Conservation (phyloP, 306 rosid genomes). For the Canavalia gladiata region DNA sequence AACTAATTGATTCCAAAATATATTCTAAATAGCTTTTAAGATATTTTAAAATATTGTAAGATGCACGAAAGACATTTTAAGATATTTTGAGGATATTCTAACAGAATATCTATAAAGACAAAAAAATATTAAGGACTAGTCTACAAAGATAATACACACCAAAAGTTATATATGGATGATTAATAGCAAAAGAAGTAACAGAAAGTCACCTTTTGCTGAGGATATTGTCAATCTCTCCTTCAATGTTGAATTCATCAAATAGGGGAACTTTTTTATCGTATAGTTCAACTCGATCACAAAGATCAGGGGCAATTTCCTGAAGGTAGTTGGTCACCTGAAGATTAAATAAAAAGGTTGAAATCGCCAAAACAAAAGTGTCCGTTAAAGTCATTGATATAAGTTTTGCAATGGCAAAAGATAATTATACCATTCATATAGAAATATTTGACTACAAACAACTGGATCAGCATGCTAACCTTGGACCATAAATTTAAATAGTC, state of each 20-base stretch:
- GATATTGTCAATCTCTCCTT: slow-evolving; percentile 87
- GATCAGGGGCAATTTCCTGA: slow-evolving; percentile 97
- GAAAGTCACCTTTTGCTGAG: slow-evolving; percentile 83
- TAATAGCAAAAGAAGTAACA: slow-evolving; percentile 40
- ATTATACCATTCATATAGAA: slow-evolving; percentile 41
- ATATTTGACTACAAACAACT: slow-evolving; percentile 27
- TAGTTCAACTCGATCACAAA: slow-evolving; percentile 89
- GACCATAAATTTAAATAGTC: slow-evolving; percentile 32
- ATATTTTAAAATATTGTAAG: not conserved
- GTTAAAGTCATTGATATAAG: slow-evolving; percentile 28
- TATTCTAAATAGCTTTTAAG: not conserved
- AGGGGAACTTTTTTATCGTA: slow-evolving; percentile 79
- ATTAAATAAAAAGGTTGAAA: slow-evolving; percentile 41
- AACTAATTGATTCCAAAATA: not conserved
- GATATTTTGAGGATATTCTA: not conserved
- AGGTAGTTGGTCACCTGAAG: slow-evolving; percentile 93
- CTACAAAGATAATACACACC: not conserved
- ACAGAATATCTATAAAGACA: not conserved
- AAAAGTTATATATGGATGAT: slow-evolving; percentile 37
- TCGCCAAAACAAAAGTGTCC: slow-evolving; percentile 33
- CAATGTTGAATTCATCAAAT: slow-evolving; percentile 87
- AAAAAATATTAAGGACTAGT: not conserved
- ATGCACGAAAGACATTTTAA: not conserved
- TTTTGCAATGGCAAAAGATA: slow-evolving; percentile 25
- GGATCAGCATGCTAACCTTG: slow-evolving; percentile 39